Evolutionary conservation across 345 rosid genomes (phyloP).

Genomic region (Toxicodendron radicans): DNA sequence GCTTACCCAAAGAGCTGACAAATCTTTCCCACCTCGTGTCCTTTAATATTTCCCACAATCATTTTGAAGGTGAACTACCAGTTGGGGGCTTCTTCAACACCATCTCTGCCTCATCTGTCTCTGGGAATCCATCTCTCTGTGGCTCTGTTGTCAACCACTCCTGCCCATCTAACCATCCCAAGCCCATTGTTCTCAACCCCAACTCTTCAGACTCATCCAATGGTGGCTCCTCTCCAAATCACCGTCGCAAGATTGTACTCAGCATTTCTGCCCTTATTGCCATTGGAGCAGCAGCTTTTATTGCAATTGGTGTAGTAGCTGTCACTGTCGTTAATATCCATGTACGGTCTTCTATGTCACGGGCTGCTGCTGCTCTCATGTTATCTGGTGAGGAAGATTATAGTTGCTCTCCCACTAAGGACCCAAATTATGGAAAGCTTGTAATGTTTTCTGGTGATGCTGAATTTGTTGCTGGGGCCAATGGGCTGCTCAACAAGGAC

Average conservation of each 20-base stretch:
- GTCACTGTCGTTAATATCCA: constrained; percentile 80
- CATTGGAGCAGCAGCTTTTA: constrained; percentile 89
- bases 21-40: constrained; percentile 63
- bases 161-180: constrained; percentile 81
- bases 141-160: constrained; percentile 83
- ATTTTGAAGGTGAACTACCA: constrained; percentile 81
- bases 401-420: constrained; percentile 75
- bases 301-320: constrained; percentile 81
- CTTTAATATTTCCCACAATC: constrained; percentile 84
- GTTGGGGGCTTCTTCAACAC: constrained; percentile 91
- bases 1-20: constrained; percentile 72
- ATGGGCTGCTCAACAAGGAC: constrained; percentile 90
- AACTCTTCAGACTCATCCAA: constrained; percentile 56
- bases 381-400: constrained; percentile 74
- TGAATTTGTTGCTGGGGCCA: constrained; percentile 71
- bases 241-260: constrained; percentile 61
- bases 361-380: constrained; percentile 49
- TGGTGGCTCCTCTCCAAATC: constrained; percentile 37
- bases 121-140: constrained; percentile 81
- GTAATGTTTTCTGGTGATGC: constrained; percentile 94
- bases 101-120: constrained; percentile 68
- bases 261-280: constrained; percentile 95
- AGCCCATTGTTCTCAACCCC: constrained; percentile 96
- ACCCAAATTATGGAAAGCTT: constrained; percentile 88
- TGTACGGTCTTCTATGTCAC: constrained; percentile 60